Conservation (phyloP, 352 stramenopile genomes). For the Paralagenidium karlingii region DNA sequence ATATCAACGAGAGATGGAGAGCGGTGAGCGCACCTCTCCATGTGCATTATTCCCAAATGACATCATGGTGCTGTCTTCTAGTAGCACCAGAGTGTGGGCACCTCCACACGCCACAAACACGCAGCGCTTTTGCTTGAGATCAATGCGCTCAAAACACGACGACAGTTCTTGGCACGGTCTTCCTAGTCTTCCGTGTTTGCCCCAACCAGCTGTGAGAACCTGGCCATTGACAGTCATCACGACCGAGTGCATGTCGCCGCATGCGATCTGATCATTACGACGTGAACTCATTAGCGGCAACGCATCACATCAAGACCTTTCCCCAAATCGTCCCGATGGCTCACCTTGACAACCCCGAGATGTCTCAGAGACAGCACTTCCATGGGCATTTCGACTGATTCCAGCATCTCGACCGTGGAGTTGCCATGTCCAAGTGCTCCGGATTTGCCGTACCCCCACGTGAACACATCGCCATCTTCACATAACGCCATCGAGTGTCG, state of each 20-base stretch:
- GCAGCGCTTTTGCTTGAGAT: constrained; percentile 11
- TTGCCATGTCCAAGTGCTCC: constrained; percentile 49
- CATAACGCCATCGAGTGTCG: constrained; percentile 44
- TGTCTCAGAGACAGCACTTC: constrained; percentile 31
- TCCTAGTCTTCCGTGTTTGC: constrained; percentile 38
- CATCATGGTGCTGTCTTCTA: constrained; percentile 16
- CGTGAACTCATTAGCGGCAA: too few species aligned
- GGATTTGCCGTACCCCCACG: constrained; percentile 40
- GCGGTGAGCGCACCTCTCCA: too few species aligned
- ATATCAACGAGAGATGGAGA: too few species aligned
- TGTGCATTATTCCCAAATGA: constrained; percentile 47
- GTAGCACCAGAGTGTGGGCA: constrained; percentile 42
- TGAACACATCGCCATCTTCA: constrained; percentile 51
- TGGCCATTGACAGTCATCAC: constrained; percentile 23
- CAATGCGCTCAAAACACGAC: constrained; percentile 25
- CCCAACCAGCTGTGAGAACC: constrained; percentile 50
- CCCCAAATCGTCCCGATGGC: too few species aligned
- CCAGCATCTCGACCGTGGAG: too few species aligned
- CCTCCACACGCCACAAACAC: constrained; percentile 44
- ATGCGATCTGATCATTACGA: too few species aligned
- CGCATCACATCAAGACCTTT: too few species aligned
- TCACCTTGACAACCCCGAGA: constrained; percentile 17
- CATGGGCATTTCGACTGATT: constrained; percentile 18
- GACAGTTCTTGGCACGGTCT: constrained; percentile 11
- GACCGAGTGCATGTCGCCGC: constrained; percentile 47